Percentiles rank a stretch among this genome's conserved stretches.
Conservation (phyloP, 331 rosid species). For the Arachis monticola region DNA sequence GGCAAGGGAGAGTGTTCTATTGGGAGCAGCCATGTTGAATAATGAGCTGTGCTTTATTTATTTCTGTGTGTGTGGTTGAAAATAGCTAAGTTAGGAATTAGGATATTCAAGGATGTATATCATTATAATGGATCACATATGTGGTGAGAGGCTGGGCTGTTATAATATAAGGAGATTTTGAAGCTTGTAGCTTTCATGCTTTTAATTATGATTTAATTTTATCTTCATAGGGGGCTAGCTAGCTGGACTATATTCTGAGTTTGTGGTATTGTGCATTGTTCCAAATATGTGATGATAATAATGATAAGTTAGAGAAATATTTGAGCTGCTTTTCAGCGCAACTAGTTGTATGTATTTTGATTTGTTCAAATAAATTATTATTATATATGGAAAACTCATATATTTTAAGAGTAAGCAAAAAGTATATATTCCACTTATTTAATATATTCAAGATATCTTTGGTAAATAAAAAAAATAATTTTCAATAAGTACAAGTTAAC, state of each 20-base stretch:
- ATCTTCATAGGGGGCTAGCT: constrained; percentile 1
- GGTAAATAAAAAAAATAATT: no score
- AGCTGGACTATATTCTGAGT: constrained; percentile 9
- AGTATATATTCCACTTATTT: no score
- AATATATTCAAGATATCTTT: no score
- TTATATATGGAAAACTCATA: no score
- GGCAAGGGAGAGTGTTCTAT: constrained; percentile 65
- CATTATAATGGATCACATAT: constrained; percentile 14
- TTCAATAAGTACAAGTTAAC: no score
- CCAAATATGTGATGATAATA: constrained; percentile 34
- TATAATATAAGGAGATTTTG: constrained; percentile 41
- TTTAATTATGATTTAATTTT: constrained; percentile 5
- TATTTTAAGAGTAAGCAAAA: no score
- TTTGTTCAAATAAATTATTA: no score
- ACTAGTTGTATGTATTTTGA: no score
- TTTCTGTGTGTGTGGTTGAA: not conserved
- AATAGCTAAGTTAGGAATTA: not conserved
- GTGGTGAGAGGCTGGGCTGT: constrained; percentile 23
- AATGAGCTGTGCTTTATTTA: no score
- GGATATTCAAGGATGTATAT: not conserved
- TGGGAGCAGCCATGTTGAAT: constrained; percentile 38
- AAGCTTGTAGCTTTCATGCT: constrained; percentile 7
- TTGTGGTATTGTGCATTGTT: constrained; percentile 30
- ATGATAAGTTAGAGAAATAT: no score
- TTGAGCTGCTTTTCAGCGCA: no score